phyloP scores from a whole-genome alignment of 2,329 filamentous ascomycete genomes.

The Colletotrichum sp. region DNA sequence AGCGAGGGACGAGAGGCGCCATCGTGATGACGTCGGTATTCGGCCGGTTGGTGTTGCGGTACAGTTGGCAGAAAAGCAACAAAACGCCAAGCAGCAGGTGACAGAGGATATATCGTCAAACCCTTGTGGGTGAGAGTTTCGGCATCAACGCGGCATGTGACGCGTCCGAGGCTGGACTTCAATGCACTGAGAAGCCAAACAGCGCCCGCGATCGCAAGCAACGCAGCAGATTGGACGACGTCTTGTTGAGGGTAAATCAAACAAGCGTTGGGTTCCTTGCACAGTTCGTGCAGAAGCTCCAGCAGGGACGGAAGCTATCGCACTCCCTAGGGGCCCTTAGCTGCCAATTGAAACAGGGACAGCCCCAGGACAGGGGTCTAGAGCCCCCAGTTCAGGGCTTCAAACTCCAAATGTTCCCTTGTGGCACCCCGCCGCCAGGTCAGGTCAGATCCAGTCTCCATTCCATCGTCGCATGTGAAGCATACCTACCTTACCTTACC shows the following conservation, averaged over 20 bases:
- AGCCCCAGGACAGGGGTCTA: background rate
- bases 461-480: background rate
- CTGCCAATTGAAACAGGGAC: background rate
- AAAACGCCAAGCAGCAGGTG: background rate
- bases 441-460: background rate
- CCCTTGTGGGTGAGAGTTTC: background rate
- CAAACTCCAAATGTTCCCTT: background rate
- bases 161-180: background rate
- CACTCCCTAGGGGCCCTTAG: background rate
- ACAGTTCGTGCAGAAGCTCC: background rate
- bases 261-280: background rate
- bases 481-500: too few relatives aligned
- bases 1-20: constrained; percentile 58
- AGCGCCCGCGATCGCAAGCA: background rate
- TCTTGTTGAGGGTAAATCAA: background rate
- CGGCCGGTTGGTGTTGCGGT: background rate
- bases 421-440: background rate
- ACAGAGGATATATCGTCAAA: background rate
- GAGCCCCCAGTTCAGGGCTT: background rate
- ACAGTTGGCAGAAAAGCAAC: too few relatives aligned
- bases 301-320: background rate
- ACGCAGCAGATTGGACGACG: background rate
- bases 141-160: background rate
- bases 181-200: background rate
- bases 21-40: constrained; percentile 33